Evolutionary conservation across 2,329 filamentous ascomycete genomes (phyloP), one percentile per base, ranked within the genome.

Genomic region (Annulohypoxylon truncatum): DNA sequence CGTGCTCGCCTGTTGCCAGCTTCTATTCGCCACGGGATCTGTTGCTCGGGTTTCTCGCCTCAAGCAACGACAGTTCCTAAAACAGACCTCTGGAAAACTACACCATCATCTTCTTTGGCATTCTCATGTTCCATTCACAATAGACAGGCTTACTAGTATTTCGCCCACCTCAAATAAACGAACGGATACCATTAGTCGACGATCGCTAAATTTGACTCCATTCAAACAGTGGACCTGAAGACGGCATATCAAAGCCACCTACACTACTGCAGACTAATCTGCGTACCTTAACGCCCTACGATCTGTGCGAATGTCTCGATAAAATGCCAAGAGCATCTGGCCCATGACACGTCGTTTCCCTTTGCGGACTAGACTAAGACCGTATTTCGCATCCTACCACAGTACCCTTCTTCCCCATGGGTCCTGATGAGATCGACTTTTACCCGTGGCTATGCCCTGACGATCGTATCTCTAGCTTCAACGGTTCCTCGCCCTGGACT

Each of bases 321-420:
- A 6, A 6, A 53, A 51, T 52, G 65, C 64, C 65, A 70, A 70
- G 65, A 20, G 12, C 55, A 40, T 60, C 61, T 56, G 44, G 56
- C 47, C 61, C 51, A 58, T 47, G 59, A 64, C 56, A 54, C 12
- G 59, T 61, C 65, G 31, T 57, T 68, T 66, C 66, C 55, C 15
- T 42, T 62, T 58, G 18, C n/a, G 46, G 57, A 65, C 58, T 63
- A 64, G 51, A 60, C 48, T 35, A 47, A 52, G 18, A 44, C 61
- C 61, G 61, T 68, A 64, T 64, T 59, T 61, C 56, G 56, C 26
- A 56, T 68, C 52, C 18, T 33, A 60, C 26, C n/a, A 12, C 33
- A 10, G 8, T 13, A 10, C 31, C 24, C 38, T 66, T 63, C 54
- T 66, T 60, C 54, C 54, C 57, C 51, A 61, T 50, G 58, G 42